Evolutionary conservation across 805 yeast genomes (phyloP).

Genomic region (Saturnispora halmiae): DNA sequence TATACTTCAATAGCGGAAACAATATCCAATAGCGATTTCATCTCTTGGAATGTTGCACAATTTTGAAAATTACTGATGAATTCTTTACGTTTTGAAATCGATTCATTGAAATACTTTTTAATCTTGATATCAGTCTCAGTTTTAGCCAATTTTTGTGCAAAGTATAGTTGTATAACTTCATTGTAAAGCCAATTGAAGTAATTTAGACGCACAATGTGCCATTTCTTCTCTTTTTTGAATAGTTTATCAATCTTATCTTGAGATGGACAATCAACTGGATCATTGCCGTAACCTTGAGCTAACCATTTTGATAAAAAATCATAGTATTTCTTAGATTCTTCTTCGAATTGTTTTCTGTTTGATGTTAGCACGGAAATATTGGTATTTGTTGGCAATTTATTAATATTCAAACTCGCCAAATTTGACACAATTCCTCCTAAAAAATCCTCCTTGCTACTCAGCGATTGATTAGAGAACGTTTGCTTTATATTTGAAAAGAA

Average conservation of each 20-base stretch:
- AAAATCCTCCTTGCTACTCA: conserved; percentile 10
- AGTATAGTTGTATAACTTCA: conserved; percentile 16
- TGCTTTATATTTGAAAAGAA: conserved; percentile 15
- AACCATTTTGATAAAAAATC: conserved; percentile 30
- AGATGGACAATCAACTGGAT: conserved; percentile 1
- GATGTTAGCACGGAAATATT: conserved; percentile 7
- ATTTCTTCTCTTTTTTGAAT: conserved; percentile 23
- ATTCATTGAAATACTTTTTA: conserved; percentile 7
- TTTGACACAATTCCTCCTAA: conserved; percentile 8
- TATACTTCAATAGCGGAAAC: conserved; percentile 35
- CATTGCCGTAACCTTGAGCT: conserved; percentile 25
- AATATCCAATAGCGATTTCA: conserved; percentile 5
- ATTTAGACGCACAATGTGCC: conserved; percentile 26
- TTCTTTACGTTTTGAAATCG: conserved; percentile 16
- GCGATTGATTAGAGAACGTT: conserved; percentile 13
- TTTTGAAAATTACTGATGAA: conserved; percentile 17
- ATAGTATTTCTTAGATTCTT: conserved; percentile 30
- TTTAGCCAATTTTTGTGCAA: conserved; percentile 10
- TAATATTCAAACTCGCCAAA: conserved; percentile 2
- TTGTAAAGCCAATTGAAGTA: conserved; percentile 26
- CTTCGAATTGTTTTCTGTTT: conserved; percentile 27
- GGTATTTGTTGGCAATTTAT: conserved; percentile 9
- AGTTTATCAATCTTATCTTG: conserved; percentile 26
- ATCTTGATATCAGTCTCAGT: not conserved
- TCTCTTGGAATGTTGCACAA: conserved; percentile 17